Percentiles rank a stretch among this genome's conserved stretches.
Evolutionary conservation across 2,329 filamentous ascomycete genomes (phyloP).

Genomic region (Ophioceras dolichostomum): DNA sequence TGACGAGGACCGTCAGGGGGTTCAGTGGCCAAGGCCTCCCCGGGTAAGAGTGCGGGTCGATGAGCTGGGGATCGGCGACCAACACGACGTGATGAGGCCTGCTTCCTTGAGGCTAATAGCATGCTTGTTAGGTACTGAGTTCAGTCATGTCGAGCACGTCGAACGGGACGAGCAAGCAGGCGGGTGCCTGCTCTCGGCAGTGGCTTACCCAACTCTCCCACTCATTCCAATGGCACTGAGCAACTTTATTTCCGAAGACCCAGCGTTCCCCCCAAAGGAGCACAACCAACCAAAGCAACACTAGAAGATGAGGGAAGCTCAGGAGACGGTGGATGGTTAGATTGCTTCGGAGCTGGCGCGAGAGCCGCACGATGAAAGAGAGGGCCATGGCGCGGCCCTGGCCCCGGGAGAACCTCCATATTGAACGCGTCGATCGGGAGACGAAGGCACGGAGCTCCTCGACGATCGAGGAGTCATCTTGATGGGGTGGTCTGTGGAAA

Average conservation of each 20-base stretch:
- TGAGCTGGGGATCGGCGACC: conserved; percentile 81
- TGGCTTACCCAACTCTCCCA: conserved; percentile 85
- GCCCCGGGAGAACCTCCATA: conserved; percentile 29
- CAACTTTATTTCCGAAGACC: conserved; percentile 59
- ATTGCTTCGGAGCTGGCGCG: conserved; percentile 27
- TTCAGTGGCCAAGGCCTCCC: conserved; percentile 55
- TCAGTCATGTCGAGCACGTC: neutral
- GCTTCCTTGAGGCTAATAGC: conserved; percentile 9
- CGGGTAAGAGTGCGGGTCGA: conserved; percentile 91
- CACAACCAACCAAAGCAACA: conserved; percentile 61
- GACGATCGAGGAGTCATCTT: conserved; percentile 21
- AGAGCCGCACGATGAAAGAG: conserved; percentile 15
- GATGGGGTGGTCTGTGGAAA: conserved; percentile 10
- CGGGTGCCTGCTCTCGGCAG: too few relatives aligned
- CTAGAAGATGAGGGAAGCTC: conserved; percentile 55
- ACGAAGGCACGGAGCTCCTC: conserved; percentile 21
- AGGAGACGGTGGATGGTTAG: conserved; percentile 37
- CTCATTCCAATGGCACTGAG: conserved; percentile 64
- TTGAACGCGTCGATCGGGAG: conserved; percentile 14
- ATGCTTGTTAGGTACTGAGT: neutral
- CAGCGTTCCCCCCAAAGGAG: conserved; percentile 79
- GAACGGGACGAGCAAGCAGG: too few relatives aligned
- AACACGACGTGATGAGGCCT: conserved; percentile 75
- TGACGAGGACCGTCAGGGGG: conserved; percentile 45
- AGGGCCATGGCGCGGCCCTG: conserved; percentile 24